Percentiles rank a stretch among this genome's conserved stretches.
phyloP scores from a whole-genome alignment of 345 rosid genomes.

The Eucalyptus tenuipes region DNA sequence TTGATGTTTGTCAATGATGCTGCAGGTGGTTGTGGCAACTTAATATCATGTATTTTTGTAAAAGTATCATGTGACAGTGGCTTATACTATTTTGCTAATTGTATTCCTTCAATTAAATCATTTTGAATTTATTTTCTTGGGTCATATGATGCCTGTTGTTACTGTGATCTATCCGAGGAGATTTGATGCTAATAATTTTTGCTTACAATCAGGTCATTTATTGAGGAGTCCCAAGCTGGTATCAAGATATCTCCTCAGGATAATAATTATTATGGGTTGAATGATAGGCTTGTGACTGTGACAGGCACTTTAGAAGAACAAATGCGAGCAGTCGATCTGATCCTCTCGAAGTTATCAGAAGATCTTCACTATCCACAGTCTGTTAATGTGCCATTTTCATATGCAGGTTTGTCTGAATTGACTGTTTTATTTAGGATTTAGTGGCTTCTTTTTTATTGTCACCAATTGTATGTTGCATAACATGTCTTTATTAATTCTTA shows the following conservation, averaged over 20 bases:
- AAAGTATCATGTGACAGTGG: background rate
- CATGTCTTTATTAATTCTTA: background rate
- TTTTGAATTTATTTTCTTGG: background rate
- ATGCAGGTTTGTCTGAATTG: slow-evolving; percentile 47
- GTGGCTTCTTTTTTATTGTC: background rate
- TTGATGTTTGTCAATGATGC: background rate
- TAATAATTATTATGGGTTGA: slow-evolving; percentile 71
- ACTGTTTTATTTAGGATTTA: background rate
- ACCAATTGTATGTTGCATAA: background rate
- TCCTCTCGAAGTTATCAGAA: slow-evolving; percentile 74
- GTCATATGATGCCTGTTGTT: background rate
- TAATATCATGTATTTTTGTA: background rate
- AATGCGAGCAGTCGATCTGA: slow-evolving; percentile 80
- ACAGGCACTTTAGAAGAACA: slow-evolving; percentile 86
- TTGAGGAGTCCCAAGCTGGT: slow-evolving; percentile 91
- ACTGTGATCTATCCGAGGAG: background rate
- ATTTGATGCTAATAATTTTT: slow-evolving; percentile 1
- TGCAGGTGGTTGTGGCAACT: background rate
- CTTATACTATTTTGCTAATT: background rate
- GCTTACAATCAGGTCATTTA: slow-evolving; percentile 67
- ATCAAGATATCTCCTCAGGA: slow-evolving; percentile 95
- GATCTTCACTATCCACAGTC: slow-evolving; percentile 82
- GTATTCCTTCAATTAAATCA: background rate
- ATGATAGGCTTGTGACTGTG: slow-evolving; percentile 89
- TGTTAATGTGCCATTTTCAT: slow-evolving; percentile 75